These are phyloP conservation scores for Lasiosphaeria ovina DNA, from an alignment of 495 filamentous ascomycete species.

Conservation along the genomic window DNA sequence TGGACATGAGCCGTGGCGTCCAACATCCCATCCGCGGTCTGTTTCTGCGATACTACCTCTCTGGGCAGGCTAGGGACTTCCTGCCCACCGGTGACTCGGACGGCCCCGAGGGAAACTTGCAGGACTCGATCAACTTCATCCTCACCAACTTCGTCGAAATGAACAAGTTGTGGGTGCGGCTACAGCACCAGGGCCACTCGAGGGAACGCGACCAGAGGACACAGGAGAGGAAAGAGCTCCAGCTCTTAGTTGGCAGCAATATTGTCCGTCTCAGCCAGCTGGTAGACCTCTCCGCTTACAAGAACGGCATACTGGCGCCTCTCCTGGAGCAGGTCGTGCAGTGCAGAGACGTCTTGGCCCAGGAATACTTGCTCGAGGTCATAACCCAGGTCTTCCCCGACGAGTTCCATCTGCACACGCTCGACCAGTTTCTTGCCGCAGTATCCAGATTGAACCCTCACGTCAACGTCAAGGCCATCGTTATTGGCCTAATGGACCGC, in stretches of 20 bases:
- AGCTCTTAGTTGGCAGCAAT: conserved; percentile 93
- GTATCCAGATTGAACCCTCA: conserved; percentile 89
- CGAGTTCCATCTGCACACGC: conserved; percentile 94
- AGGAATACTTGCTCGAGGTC: conserved; percentile 96
- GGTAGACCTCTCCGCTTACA: conserved; percentile 91
- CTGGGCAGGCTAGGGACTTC: conserved; percentile 86
- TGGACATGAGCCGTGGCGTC: conserved; percentile 99
- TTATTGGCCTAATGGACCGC: conserved; percentile 96
- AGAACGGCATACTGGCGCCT: conserved; percentile 82
- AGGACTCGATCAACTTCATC: conserved; percentile 96
- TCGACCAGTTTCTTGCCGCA: conserved; percentile 89
- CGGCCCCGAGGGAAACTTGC: conserved; percentile 93
- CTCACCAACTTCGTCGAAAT: conserved; percentile 99
- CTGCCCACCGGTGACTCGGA: conserved; percentile 79
- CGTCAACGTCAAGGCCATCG: conserved; percentile 96
- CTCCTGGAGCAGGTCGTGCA: conserved; percentile 96
- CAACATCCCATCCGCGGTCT: conserved; percentile 94
- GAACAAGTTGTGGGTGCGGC: conserved; percentile 98
- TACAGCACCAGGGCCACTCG: conserved; percentile 97
- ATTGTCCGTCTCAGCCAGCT: conserved; percentile 92
- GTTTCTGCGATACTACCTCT: conserved; percentile 93
- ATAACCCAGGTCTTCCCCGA: conserved; percentile 99
- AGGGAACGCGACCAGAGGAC: conserved; percentile 89
- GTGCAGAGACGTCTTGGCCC: conserved; percentile 92
- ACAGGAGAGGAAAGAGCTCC: conserved; percentile 90